phyloP scores from a whole-genome alignment of 805 yeast genomes.

The Saccharomyces mikatae region DNA sequence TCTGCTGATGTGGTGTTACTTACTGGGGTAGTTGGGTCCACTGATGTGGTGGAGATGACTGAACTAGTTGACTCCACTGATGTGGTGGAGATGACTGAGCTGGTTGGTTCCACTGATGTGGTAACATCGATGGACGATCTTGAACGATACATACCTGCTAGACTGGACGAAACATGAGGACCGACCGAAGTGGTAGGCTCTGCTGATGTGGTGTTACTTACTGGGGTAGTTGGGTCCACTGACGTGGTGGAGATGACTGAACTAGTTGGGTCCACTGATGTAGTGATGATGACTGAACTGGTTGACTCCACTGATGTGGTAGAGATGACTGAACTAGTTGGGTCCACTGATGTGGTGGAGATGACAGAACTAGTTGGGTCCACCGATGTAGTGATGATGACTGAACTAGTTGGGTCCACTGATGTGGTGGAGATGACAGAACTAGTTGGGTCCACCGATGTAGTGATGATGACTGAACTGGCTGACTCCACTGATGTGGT shows the following conservation, averaged over 20 bases:
- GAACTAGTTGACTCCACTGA: neutral
- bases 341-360: neutral
- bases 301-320: neutral
- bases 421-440: no score
- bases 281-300: neutral
- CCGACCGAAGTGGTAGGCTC: neutral
- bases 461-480: neutral
- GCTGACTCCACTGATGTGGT: neutral
- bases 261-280: neutral
- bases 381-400: neutral
- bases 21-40: no score
- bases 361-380: no score
- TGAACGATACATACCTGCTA: neutral
- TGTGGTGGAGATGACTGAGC: no score
- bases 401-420: no score
- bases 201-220: neutral
- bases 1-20: neutral
- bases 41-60: neutral
- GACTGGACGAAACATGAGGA: neutral
- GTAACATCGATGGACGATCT: neutral
- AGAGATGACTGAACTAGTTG: no score
- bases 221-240: neutral
- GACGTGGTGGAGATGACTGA: neutral
- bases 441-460: no score
- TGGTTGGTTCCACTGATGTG: no score